A percentile compares a stretch with the other conserved stretches of the same genome.
These are phyloP conservation scores for Xylaria flabelliformis DNA, from an alignment of 495 filamentous ascomycete genomes.

Conservation along the genomic window DNA sequence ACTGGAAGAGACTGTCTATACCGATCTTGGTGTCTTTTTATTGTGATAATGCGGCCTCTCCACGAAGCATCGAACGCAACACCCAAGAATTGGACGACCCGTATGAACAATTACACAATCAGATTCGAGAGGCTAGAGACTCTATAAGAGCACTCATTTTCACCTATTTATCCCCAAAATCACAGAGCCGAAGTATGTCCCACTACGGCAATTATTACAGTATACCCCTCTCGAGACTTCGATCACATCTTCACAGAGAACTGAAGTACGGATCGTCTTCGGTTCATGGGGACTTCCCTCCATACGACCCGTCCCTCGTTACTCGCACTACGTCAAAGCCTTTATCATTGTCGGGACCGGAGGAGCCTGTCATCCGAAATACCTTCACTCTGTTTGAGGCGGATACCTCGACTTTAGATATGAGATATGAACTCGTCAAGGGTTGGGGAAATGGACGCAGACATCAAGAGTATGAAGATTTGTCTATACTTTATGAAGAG, in stretches of 20 bases:
- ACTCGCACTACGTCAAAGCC: background rate
- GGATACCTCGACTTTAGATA: background rate
- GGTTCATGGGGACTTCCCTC: background rate
- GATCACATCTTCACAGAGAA: background rate
- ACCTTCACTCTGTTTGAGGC: background rate
- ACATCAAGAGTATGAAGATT: background rate
- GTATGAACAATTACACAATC: constrained; percentile 1
- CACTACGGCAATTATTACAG: constrained; percentile 6
- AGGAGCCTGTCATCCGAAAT: background rate
- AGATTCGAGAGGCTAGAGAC: background rate
- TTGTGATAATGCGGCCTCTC: background rate
- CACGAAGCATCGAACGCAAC: background rate
- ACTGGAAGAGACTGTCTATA: constrained; percentile 23
- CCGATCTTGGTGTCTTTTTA: constrained; percentile 18
- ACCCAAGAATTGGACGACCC: background rate
- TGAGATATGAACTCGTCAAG: background rate
- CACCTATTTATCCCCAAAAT: background rate
- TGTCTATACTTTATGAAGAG: background rate
- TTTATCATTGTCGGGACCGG: background rate
- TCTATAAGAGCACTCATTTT: constrained; percentile 19
- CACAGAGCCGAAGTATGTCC: background rate
- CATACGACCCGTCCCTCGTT: background rate
- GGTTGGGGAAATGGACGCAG: background rate
- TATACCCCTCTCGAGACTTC: constrained; percentile 1
- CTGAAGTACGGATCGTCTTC: background rate